Evolutionary conservation across 129 eudicot species (phyloP), one percentile per base, ranked within the genome.

Genomic region (Silybum marianum): DNA sequence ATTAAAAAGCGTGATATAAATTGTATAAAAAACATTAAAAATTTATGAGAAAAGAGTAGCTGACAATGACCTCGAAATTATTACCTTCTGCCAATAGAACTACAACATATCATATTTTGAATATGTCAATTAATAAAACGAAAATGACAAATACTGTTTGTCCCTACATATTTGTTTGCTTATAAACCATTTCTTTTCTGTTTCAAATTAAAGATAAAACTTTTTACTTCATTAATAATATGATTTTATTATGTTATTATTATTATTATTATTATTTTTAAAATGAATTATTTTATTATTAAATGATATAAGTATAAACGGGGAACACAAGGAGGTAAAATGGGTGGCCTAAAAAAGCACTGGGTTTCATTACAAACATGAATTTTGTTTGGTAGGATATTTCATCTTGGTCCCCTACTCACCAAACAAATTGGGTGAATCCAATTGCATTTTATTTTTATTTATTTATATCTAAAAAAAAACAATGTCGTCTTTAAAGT

Each of bases 341-440:
- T 58, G 66, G 66, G 66, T 58, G 66, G 66, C 66, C 66, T 58
- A 58, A 18, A 58, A 58, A 58, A 7, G 23, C 38, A 24, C 19
- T 46, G 32, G 60, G 25, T 44, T 79, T 13, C n/a, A 71, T 32
- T 70, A 3, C 54, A 69, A 34, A 18, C 38, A 32, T 32, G 25
- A 19, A 12, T 71, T 40, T 34, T 44, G 62, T 71, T 71, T 71
- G 72, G 72, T 80, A 80, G 54, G 72, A 71, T 68, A 78, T 78
- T 67, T 78, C 66, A 40, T 66, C 10, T 34, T 58, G 78, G 83
- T 72, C 72, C 30, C 83, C 83, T 80, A 34, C 71, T 58, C 72
- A 51, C 83, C 77, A 51, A 80, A 80, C 72, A 71, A 36, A 71
- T 71, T 6, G 83, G 71, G 58, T 54, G 39, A 51, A 77, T 77